Evolutionary conservation across 2,329 filamentous ascomycete genomes (phyloP).

Genomic region (Fusarium foetens): DNA sequence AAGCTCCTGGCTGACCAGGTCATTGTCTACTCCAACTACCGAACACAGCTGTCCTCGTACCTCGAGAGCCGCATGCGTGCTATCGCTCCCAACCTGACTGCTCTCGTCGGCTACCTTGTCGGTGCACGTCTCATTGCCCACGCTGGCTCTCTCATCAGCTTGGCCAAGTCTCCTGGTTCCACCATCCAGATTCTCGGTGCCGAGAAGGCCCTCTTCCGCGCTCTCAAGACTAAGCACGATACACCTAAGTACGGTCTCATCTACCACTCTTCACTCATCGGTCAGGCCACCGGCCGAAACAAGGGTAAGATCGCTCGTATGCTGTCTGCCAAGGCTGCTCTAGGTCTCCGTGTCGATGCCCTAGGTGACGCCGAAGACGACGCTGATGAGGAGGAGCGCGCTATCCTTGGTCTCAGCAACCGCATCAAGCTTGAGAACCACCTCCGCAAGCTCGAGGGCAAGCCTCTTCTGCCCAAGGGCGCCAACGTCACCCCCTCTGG

Average conservation of each 20-base stretch:
- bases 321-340: conserved; percentile 90
- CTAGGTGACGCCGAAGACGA: conserved; percentile 68
- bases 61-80: conserved; percentile 94
- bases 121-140: conserved; percentile 95
- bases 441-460: conserved; percentile 85
- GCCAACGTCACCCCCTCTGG: conserved; percentile 80
- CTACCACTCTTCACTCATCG: conserved; percentile 92
- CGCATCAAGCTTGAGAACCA: conserved; percentile 80
- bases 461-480: conserved; percentile 82
- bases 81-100: conserved; percentile 94
- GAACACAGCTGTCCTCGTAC: conserved; percentile 87
- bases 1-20: conserved; percentile 92
- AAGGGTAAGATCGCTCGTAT: conserved; percentile 99
- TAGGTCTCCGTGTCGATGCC: conserved; percentile 93
- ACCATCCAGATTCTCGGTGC: conserved; percentile 98
- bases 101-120: conserved; percentile 91
- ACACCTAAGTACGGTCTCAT: conserved; percentile 98
- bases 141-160: conserved; percentile 90
- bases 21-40: conserved; percentile 90
- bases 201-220: conserved; percentile 98
- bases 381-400: conserved; percentile 88
- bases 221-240: conserved; percentile 98
- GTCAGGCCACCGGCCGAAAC: conserved; percentile 96
- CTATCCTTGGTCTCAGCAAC: conserved; percentile 78
- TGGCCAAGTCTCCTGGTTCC: conserved; percentile 93